Base-by-base conservation (phyloP, 73 alveolate genomes). In the Paramecium biaurelia region DNA sequence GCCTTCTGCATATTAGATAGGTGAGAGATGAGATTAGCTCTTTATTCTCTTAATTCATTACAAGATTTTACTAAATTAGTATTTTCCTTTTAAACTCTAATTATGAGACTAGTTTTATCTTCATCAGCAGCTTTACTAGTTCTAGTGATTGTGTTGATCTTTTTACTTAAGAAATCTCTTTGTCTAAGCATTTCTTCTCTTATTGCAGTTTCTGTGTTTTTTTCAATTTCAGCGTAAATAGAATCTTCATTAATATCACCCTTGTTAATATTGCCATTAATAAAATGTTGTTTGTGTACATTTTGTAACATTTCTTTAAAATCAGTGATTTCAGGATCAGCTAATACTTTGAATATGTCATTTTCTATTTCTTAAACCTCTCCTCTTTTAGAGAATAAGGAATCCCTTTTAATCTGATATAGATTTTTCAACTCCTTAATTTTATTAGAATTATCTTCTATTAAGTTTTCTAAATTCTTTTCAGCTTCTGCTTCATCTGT, bases 401-500 rank as follows among this genome's bases (percentile, higher is more conserved):
- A 32, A 42, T 45, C 85, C 23, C 56, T 70, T 23, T 43, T 89
- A 58, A 38, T 32, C 41, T 6, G n/a, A 41, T 32, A 49, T 47
- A 42, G 34, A 41, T 21, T 26, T 45, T 63, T 89, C 23, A 10
- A 67, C 47, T 47, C 57, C 7, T 12, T 70, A 32, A 70, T 89
- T 21, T 28, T 43, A 24, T 89, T 43, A 53, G 42, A 11, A 32
- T 59, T 70, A 47, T 56, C 87, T 26, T 42, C 82, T 42, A 89
- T 89, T 43, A 58, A 49, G 34, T 70, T 70, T 24, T 72, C 87
- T 43, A 41, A 85, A 72, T 79, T 79, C 37, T 79, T 79, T 24
- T 79, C 90, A 30, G 94, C 89, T 72, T 67, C 90, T 8, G 94
- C 85, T 14, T 89, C 94, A 45, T 89, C 94, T 1, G 87, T 76